These are phyloP conservation scores for Mucor mucedo DNA, from an alignment of 371 early-diverging fungal species.

Conservation along the genomic window DNA sequence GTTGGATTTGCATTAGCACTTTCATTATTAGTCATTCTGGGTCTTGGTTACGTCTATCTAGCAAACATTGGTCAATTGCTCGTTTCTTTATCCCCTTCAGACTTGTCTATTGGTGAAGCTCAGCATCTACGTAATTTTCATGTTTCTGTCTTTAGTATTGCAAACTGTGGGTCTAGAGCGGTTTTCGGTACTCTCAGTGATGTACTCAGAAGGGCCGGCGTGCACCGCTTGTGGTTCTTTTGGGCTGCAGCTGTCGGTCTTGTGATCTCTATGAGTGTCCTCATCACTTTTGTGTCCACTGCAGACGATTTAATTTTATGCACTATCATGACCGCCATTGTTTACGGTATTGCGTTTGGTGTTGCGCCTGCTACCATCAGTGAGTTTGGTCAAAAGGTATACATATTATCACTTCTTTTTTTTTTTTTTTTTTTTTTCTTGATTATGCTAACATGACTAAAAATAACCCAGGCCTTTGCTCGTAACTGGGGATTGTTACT, in stretches of 20 bases:
- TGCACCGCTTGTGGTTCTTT: conserved; percentile 54
- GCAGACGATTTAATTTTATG: conserved; percentile 33
- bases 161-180: conserved; percentile 53
- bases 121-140: conserved; percentile 49
- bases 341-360: conserved; percentile 50
- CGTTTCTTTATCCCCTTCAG: conserved; percentile 28
- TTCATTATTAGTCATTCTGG: conserved; percentile 39
- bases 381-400: conserved; percentile 50
- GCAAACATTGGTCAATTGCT: conserved; percentile 47
- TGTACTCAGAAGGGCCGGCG: conserved; percentile 36
- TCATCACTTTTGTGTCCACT: conserved; percentile 17
- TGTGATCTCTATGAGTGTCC: conserved; percentile 11
- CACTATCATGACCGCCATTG: conserved; percentile 39
- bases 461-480: conserved; percentile 41
- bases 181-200: conserved; percentile 50
- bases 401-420: too few species aligned
- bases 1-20: conserved; percentile 40
- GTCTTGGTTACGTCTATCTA: conserved; percentile 53
- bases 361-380: conserved; percentile 47
- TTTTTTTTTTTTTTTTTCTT: background rate
- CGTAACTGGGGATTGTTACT: conserved; percentile 55
- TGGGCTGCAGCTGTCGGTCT: conserved; percentile 31
- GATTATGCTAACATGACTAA: conserved; percentile 20
- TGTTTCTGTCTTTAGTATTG: conserved; percentile 51
- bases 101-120: conserved; percentile 8